A percentile compares a stretch with the other conserved stretches of the same genome.
Conservation (phyloP, 2,329 filamentous ascomycete genomes). For the Aspergillus transmontanensis region DNA sequence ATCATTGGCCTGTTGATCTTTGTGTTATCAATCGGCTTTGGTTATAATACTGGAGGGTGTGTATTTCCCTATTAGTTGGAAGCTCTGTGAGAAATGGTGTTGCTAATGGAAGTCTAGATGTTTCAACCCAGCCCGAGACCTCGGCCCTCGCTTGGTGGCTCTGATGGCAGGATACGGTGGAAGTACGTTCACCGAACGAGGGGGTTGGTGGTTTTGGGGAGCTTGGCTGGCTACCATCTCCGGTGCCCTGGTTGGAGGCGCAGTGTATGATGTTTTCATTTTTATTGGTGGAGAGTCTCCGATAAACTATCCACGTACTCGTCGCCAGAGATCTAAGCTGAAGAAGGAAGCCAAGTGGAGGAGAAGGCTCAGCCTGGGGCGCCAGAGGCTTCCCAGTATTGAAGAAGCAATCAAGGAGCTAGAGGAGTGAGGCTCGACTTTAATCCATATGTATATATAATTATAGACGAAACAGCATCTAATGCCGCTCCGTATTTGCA, state of each 20-base stretch:
- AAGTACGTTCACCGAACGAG: conserved; percentile 24
- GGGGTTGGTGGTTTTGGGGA: conserved; percentile 41
- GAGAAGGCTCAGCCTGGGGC: conserved; percentile 17
- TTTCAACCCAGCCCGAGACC: conserved; percentile 40
- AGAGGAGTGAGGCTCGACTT: neutral
- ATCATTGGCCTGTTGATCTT: conserved; percentile 21
- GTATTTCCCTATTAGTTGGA: neutral
- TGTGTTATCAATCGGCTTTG: conserved; percentile 23
- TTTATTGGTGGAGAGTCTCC: conserved; percentile 44
- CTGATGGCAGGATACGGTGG: conserved; percentile 37
- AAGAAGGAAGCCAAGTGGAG: conserved; percentile 32
- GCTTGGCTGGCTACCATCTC: conserved; percentile 38
- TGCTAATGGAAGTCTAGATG: conserved; percentile 19
- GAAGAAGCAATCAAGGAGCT: conserved; percentile 16
- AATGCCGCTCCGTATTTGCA: too few relatives aligned
- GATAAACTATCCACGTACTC: conserved; percentile 46
- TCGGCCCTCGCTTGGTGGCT: conserved; percentile 37
- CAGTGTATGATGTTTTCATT: conserved; percentile 39
- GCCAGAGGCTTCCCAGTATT: conserved; percentile 20
- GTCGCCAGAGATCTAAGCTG: conserved; percentile 37
- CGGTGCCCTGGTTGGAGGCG: conserved; percentile 34
- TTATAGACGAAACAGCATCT: neutral
- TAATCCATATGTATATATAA: neutral
- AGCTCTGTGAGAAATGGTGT: neutral
- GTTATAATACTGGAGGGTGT: conserved; percentile 40